Conservation (phyloP, 2,329 filamentous ascomycete genomes). For the Aspergillus ruber region DNA sequence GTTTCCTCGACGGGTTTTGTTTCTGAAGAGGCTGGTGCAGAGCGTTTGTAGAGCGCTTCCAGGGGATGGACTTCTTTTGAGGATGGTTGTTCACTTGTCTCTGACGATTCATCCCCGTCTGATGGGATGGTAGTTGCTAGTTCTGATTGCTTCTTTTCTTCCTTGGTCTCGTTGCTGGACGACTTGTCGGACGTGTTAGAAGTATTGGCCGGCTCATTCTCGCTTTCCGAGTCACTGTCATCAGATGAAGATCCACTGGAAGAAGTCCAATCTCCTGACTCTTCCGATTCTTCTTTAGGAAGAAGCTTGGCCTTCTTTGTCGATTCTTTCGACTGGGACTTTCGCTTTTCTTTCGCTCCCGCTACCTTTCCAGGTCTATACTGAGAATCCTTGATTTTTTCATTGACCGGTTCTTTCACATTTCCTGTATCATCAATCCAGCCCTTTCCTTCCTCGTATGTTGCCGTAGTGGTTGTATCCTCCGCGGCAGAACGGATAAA, state of each 20-base stretch:
- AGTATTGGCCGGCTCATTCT: constrained; percentile 15
- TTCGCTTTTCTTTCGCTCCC: constrained; percentile 25
- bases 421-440: constrained; percentile 79
- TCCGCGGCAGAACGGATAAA: constrained; percentile 61
- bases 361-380: constrained; percentile 24
- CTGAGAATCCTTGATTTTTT: constrained; percentile 23
- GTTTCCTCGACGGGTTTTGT: constrained; percentile 36
- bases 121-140: constrained; percentile 8
- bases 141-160: constrained; percentile 7
- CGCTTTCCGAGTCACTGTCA: constrained; percentile 21
- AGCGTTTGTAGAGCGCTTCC: constrained; percentile 83
- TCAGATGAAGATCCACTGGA: constrained; percentile 29
- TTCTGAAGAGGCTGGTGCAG: constrained; percentile 39
- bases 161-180: constrained; percentile 18
- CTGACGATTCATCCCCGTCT: constrained; percentile 8
- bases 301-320: constrained; percentile 11
- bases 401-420: constrained; percentile 48
- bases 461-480: constrained; percentile 45
- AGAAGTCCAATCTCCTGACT: constrained; percentile 31
- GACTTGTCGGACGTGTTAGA: constrained; percentile 23
- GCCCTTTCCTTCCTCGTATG: constrained; percentile 76
- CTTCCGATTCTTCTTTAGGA: constrained; percentile 12
- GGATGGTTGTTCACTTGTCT: constrained; percentile 21
- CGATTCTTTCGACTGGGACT: constrained; percentile 5
- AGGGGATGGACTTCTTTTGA: constrained; percentile 68